Evolutionary conservation across 192 early-diverging fungal genomes (phyloP).

Genomic region (Coemansia sp.): DNA sequence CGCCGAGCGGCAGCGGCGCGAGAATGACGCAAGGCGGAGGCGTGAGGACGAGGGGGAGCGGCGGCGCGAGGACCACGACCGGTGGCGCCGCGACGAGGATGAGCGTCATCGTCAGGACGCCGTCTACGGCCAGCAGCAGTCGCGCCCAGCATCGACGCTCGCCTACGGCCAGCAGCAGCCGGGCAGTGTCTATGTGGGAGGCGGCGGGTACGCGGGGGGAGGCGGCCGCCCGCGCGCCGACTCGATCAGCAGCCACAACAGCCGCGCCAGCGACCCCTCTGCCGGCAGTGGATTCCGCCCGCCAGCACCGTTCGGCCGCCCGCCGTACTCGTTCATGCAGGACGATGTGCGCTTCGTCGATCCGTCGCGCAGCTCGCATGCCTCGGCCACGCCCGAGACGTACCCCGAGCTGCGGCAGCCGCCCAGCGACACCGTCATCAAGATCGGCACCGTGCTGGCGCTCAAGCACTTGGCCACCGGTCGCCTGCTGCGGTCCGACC

Average conservation of each 20-base stretch:
- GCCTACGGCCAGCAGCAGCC: too few species aligned
- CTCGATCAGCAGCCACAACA: slow-evolving; percentile 15
- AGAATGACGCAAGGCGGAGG: slow-evolving; percentile 25
- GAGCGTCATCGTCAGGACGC: slow-evolving; percentile 13
- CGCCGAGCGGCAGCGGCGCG: slow-evolving; percentile 23
- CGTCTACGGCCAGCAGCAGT: slow-evolving; percentile 3
- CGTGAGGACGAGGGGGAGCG: slow-evolving; percentile 36
- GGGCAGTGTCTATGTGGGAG: too few species aligned
- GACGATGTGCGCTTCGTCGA: slow-evolving; percentile 30
- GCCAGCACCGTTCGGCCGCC: slow-evolving; percentile 35
- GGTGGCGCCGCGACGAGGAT: slow-evolving; percentile 24
- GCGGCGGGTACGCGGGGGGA: too few species aligned
- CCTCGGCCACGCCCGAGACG: slow-evolving; percentile 35
- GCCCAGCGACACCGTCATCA: slow-evolving; percentile 32
- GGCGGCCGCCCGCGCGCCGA: not conserved
- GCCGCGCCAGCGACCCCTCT: slow-evolving; percentile 13
- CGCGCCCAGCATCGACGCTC: not conserved
- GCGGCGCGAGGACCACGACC: slow-evolving; percentile 32
- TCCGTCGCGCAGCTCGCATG: slow-evolving; percentile 45
- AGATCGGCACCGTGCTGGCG: slow-evolving; percentile 54
- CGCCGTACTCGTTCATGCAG: slow-evolving; percentile 35
- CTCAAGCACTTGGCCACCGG: slow-evolving; percentile 63
- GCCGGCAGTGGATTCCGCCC: slow-evolving; percentile 33
- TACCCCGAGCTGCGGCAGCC: slow-evolving; percentile 50
- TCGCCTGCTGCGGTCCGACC: slow-evolving; percentile 54